Conservation (phyloP, 176 grass and related monocot species). For the Phoenix roebelenii region DNA sequence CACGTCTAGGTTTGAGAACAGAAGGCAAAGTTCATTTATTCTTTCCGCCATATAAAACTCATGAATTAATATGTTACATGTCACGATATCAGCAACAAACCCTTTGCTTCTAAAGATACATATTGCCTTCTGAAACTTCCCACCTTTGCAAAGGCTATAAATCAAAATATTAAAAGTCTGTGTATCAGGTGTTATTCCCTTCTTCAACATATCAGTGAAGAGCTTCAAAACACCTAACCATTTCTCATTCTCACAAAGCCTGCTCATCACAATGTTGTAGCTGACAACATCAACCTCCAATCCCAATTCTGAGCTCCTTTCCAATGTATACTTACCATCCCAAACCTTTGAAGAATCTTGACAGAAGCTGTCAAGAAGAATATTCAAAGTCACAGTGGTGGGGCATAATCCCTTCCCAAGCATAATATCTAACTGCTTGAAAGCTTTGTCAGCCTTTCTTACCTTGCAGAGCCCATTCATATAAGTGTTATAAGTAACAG, state of each 20-base stretch:
- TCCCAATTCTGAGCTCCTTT: slow-evolving; percentile 57
- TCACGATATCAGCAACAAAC: slow-evolving; percentile 66
- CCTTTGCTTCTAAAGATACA: slow-evolving; percentile 49
- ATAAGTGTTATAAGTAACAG: slow-evolving; percentile 83
- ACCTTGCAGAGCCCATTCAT: slow-evolving; percentile 58
- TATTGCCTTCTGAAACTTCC: slow-evolving; percentile 52
- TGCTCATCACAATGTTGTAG: slow-evolving; percentile 80
- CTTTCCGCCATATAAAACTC: slow-evolving; percentile 49
- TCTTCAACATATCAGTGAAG: slow-evolving; percentile 73
- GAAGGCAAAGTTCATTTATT: slow-evolving; percentile 47
- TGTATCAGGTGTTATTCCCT: slow-evolving; percentile 38
- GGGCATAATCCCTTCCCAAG: slow-evolving; percentile 47
- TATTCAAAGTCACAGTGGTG: slow-evolving; percentile 63
- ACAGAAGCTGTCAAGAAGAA: slow-evolving; percentile 48
- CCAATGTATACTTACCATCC: slow-evolving; percentile 47
- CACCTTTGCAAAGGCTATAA: slow-evolving; percentile 55
- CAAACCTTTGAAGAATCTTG: slow-evolving; percentile 41
- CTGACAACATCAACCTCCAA: slow-evolving; percentile 64
- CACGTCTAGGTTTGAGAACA: slow-evolving; percentile 37
- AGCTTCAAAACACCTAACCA: slow-evolving; percentile 59
- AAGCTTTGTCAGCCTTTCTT: slow-evolving; percentile 33
- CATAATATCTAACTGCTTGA: slow-evolving; percentile 47
- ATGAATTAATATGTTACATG: slow-evolving; percentile 75
- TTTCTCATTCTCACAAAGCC: slow-evolving; percentile 49
- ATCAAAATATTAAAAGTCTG: slow-evolving; percentile 73